phyloP scores from a whole-genome alignment of 2,329 filamentous ascomycete genomes.

The Cordyceps javanica region DNA sequence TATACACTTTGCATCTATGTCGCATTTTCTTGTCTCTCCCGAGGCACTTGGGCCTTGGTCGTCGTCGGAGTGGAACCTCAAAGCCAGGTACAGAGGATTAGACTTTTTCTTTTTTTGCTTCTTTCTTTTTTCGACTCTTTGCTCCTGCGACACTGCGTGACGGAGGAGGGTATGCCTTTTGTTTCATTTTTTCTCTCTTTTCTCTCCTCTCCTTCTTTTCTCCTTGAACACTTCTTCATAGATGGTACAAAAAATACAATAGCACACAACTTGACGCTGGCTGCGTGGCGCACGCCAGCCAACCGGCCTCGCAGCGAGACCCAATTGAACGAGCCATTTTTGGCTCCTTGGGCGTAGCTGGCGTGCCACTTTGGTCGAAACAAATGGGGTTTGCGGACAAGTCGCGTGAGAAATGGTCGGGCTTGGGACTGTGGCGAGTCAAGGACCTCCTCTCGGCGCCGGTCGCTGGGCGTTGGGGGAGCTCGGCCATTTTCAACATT shows the following conservation, averaged over 20 bases:
- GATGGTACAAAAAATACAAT: background rate
- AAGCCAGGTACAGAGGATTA: background rate
- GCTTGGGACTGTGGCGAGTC: background rate
- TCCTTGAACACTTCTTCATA: background rate
- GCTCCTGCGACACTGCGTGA: background rate
- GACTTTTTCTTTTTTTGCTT: background rate
- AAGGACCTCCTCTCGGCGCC: background rate
- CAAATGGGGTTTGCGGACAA: background rate
- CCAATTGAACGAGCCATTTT: conserved; percentile 4
- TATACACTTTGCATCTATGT: background rate
- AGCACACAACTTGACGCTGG: background rate
- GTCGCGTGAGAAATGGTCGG: conserved; percentile 1
- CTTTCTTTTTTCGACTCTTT: too few relatives aligned
- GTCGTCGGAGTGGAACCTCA: background rate
- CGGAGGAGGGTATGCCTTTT: background rate
- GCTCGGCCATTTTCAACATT: background rate
- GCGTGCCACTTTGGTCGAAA: background rate
- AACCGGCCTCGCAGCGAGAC: background rate
- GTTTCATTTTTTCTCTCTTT: background rate
- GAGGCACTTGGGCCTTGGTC: background rate
- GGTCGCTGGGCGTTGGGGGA: background rate
- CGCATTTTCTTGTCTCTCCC: background rate
- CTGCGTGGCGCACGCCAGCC: background rate
- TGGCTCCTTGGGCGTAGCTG: background rate
- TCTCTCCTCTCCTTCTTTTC: too few relatives aligned